Base-by-base conservation (phyloP, 768 basidiomycete genomes). In the Psilocybe sp. region DNA sequence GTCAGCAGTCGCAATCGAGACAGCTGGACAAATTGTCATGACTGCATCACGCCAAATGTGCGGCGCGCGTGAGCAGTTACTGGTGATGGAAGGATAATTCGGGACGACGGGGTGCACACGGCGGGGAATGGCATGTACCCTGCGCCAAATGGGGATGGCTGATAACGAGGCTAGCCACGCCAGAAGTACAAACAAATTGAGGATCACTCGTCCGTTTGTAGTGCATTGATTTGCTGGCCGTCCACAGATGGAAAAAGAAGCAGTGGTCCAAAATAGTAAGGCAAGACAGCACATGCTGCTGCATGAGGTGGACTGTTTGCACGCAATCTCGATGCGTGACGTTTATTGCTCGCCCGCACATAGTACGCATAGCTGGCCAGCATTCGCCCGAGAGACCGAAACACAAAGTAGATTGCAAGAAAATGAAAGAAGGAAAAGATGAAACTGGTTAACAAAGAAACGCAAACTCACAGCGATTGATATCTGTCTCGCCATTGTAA, bases 391-490 rank as follows among this genome's bases (percentile, higher is more conserved):
- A 31, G n/a, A 37, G 20, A 42, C 32, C 5, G 33, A 28, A 38
- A 44, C 7, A 31, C 18, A 41, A 14, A 14, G 37, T n/a, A 28
- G 19, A 31, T n/a, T 16, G 28, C 50, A 52, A 44, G 53, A 46
- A 52, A 31, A 52, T 16, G 50, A 44, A 40, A 34, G 53, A 47
- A 37, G 47, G 47, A 56, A 55, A 54, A 40, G 35, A 40, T 18
- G 42, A 46, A 43, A 19, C 15, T 40, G 15, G 23, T 18, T 8
- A 28, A 31, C 35, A 40, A 23, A 20, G n/a, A 37, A 40, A n/a
- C 44, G 33, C 19, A 47, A 55, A 87, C 89, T 85, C 73, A 91
- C 89, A 91, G 69, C 89, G 82, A 64, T 83, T 87, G 65, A 91
- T 87, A 68, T 88, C 86, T 49, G 86, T 84, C 55, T 85, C 85